Evolutionary conservation across 148 eudicot genomes (phyloP).

Genomic region (Rhododendron henanense): DNA sequence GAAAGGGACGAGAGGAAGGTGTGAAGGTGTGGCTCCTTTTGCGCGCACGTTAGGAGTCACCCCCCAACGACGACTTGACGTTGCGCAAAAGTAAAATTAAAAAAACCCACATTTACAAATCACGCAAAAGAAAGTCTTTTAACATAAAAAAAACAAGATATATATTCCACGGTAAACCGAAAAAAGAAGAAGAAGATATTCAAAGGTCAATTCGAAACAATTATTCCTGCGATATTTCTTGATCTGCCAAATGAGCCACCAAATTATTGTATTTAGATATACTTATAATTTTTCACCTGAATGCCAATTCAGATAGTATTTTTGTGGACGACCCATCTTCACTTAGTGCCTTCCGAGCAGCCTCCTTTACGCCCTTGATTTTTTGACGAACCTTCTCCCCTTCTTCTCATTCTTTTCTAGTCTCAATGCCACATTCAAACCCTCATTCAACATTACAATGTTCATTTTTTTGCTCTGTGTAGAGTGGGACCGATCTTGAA

Average conservation of each 20-base stretch:
- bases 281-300: slow-evolving; percentile 15
- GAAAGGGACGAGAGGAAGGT: neutral
- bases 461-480: slow-evolving; percentile 31
- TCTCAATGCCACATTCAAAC: slow-evolving; percentile 25
- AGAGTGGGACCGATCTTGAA: slow-evolving; percentile 17
- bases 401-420: slow-evolving; percentile 17
- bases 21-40: no score
- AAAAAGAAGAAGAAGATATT: no score
- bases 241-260: no score
- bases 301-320: slow-evolving; percentile 22
- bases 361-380: slow-evolving; percentile 27
- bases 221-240: no score
- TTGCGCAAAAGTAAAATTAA: no score
- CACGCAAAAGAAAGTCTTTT: no score
- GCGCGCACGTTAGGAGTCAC: no score
- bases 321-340: slow-evolving; percentile 29
- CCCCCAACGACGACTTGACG: no score
- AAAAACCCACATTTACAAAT: no score
- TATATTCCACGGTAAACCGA: no score
- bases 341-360: slow-evolving; percentile 13
- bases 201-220: no score
- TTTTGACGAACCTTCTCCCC: slow-evolving; percentile 20
- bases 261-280: neutral
- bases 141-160: no score
- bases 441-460: slow-evolving; percentile 22